phyloP scores from a whole-genome alignment of 2,329 filamentous ascomycete species.

The Emydomyces testavorans region DNA sequence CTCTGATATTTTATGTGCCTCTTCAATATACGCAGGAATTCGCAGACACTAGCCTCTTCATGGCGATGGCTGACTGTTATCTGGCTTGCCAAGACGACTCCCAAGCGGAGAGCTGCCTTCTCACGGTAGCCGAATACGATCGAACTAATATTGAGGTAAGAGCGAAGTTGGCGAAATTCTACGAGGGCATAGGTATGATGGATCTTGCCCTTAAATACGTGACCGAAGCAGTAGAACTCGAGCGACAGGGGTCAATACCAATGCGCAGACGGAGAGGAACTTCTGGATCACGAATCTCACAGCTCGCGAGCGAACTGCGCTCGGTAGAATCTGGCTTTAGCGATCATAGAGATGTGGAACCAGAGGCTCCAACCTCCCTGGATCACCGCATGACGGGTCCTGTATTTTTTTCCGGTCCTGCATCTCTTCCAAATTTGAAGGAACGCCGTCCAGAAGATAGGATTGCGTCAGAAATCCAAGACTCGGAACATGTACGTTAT shows the following conservation, averaged over 20 bases:
- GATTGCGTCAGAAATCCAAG: constrained; percentile 1
- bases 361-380: constrained; percentile 16
- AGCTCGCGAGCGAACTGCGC: constrained; percentile 32
- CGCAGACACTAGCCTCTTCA: constrained; percentile 41
- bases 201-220: constrained; percentile 68
- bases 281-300: constrained; percentile 27
- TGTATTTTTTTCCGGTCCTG: constrained; percentile 4
- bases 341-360: constrained; percentile 16
- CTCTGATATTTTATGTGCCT: constrained; percentile 48
- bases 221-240: constrained; percentile 59
- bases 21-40: constrained; percentile 38
- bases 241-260: constrained; percentile 32
- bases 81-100: constrained; percentile 50
- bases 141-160: constrained; percentile 62
- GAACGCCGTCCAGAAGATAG: not conserved
- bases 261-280: constrained; percentile 21
- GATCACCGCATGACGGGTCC: constrained; percentile 19
- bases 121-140: constrained; percentile 61
- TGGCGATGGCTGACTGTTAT: constrained; percentile 51
- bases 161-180: constrained; percentile 70
- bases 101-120: constrained; percentile 66
- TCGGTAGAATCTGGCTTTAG: constrained; percentile 19
- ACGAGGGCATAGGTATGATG: constrained; percentile 60
- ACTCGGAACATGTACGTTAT: constrained; percentile 28
- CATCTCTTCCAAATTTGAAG: not conserved